Evolutionary conservation across 75 land plant genomes (phyloP).

Genomic region (Pinus albicaulis): DNA sequence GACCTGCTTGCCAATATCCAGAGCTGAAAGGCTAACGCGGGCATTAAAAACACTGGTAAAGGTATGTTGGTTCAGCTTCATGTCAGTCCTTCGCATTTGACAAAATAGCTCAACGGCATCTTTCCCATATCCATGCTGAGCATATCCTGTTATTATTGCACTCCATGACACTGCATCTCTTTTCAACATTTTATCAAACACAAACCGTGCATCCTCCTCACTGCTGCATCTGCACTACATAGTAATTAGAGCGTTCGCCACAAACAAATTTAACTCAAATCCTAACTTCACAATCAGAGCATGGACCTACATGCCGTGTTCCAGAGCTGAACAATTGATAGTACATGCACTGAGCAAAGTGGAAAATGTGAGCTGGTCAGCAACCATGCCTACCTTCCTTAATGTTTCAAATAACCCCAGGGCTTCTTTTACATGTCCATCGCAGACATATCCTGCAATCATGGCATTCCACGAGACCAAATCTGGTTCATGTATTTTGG

Average conservation of each 20-base stretch:
- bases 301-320: conserved; percentile 23
- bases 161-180: conserved; percentile 34
- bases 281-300: background rate
- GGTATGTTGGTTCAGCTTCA: conserved; percentile 48
- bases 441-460: conserved; percentile 19
- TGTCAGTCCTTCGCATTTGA: conserved; percentile 40
- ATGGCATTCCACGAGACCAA: conserved; percentile 58
- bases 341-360: conserved; percentile 25
- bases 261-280: background rate
- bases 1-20: conserved; percentile 46
- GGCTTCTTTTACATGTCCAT: background rate
- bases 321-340: conserved; percentile 3
- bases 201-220: background rate
- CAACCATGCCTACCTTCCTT: conserved; percentile 13
- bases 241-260: conserved; percentile 5
- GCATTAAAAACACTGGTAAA: conserved; percentile 51
- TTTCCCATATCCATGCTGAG: conserved; percentile 6
- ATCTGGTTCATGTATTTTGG: conserved; percentile 25
- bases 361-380: conserved; percentile 40
- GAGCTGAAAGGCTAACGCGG: conserved; percentile 47
- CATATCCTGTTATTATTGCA: conserved; percentile 6
- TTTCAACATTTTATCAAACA: background rate
- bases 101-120: conserved; percentile 42
- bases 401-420: background rate
- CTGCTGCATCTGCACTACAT: background rate